These are phyloP conservation scores for Alternaria consortialis DNA, from an alignment of 2,329 filamentous ascomycete genomes.

Conservation along the genomic window DNA sequence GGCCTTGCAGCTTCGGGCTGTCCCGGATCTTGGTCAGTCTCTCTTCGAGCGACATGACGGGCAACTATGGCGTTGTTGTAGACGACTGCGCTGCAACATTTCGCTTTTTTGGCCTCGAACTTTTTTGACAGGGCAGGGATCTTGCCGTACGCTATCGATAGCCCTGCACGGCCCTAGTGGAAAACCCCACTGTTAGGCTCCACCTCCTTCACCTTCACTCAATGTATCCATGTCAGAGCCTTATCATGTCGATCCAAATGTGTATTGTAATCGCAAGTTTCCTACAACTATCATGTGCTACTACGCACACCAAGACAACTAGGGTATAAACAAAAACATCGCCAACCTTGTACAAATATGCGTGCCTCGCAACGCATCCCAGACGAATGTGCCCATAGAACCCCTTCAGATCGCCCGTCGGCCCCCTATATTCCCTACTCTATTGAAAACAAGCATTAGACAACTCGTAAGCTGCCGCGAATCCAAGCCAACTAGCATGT, in stretches of 20 bases:
- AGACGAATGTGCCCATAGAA: conserved; percentile 11
- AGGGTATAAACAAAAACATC: conserved; percentile 26
- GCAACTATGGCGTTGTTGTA: conserved; percentile 28
- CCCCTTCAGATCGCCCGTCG: conserved; percentile 2
- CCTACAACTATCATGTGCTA: conserved; percentile 9
- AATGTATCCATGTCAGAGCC: neutral
- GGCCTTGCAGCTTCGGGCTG: conserved; percentile 90
- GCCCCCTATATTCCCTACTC: conserved; percentile 8
- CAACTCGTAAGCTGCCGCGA: conserved; percentile 17
- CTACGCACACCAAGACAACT: conserved; percentile 8
- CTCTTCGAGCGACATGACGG: conserved; percentile 74
- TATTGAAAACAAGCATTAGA: conserved; percentile 21
- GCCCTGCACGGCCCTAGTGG: conserved; percentile 9
- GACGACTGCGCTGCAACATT: conserved; percentile 4
- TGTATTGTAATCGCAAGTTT: conserved; percentile 6
- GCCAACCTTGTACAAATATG: conserved; percentile 13
- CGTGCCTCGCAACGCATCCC: conserved; percentile 6
- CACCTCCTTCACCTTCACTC: conserved; percentile 2
- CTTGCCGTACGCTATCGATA: conserved; percentile 26
- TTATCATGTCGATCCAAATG: neutral
- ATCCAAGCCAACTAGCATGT: conserved; percentile 3
- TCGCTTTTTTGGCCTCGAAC: conserved; percentile 25
- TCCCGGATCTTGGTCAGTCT: conserved; percentile 96
- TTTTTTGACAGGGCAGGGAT: conserved; percentile 26
- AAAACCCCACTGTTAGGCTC: conserved; percentile 6